Evolutionary conservation across 805 yeast genomes (phyloP), one percentile per base, ranked within the genome.

Genomic region (Starmerella vitae): DNA sequence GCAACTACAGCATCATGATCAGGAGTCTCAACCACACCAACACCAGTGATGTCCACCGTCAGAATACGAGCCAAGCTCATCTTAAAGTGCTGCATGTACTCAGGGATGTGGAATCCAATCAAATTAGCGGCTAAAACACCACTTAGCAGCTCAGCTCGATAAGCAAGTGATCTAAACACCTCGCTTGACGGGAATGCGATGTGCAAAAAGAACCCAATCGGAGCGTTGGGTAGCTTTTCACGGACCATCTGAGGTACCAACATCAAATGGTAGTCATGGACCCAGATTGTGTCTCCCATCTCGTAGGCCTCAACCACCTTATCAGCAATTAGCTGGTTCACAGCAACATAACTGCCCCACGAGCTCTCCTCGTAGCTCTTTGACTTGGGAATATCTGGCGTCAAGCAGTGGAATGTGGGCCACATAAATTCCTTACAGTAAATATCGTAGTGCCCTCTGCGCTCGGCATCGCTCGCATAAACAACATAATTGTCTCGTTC

Each of bases 321-420:
- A 39, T 85, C 81, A 0, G 97, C 96, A 52, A 86, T 70, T 33
- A 71, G 58, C 56, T 77, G 83, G 53, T 91, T 91, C 45, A 88
- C 67, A 1, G 66, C 61, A 48, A 72, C 74, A 58, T 88, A 88
- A 54, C 78, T 77, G 20, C 74, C 74, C 94, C 96, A 88, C 1
- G 95, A 83, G 56, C 85, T 93, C 48, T 83, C 95, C 59, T 88
- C 95, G 59, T 88, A 91, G 0, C 93, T 94, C 58, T 85, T 85
- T 1, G 93, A 77, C 50, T 80, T 82, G 37, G 95, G 93, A 54
- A 86, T 78, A 58, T 91, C 97, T 0, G 97, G 97, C 28, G 88
- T 82, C 58, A 88, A 95, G 56, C 91, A 91, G 46, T 75, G 82
- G 46, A 91, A 68, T 2, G 95, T 83, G 24, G 98, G 98, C 97